Conservation (phyloP, 495 filamentous ascomycete species). For the Daldinia grandis region DNA sequence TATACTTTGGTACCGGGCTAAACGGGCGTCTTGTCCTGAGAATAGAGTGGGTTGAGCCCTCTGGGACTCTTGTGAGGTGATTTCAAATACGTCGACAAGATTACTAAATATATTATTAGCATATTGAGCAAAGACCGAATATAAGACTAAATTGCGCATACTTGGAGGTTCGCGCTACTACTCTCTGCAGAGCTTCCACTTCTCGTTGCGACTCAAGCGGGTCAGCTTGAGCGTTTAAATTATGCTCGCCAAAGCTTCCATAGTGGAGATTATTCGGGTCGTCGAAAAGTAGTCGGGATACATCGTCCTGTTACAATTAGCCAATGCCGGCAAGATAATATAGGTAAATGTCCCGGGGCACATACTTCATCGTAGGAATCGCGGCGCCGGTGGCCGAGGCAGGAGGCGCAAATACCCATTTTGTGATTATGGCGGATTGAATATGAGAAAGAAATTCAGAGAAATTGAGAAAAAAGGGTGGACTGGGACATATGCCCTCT, state of each 20-base stretch:
- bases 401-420: conserved; percentile 60
- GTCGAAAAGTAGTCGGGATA: conserved; percentile 62
- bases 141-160: conserved; percentile 43
- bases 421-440: conserved; percentile 16
- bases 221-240: conserved; percentile 60
- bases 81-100: conserved; percentile 68
- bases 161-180: conserved; percentile 65
- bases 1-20: conserved; percentile 61
- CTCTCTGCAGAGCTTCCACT: conserved; percentile 64
- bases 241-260: conserved; percentile 62
- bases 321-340: neutral
- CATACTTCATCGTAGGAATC: conserved; percentile 56
- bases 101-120: conserved; percentile 54
- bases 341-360: neutral
- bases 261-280: conserved; percentile 62
- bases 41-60: conserved; percentile 44
- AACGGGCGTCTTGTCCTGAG: conserved; percentile 55
- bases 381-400: conserved; percentile 52
- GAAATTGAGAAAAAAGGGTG: conserved; percentile 11
- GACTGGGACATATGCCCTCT: conserved; percentile 40
- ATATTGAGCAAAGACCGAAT: neutral
- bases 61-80: conserved; percentile 57
- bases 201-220: conserved; percentile 65
- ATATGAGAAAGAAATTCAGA: conserved; percentile 9
- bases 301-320: conserved; percentile 55